Conservation (phyloP, 2,329 filamentous ascomycete genomes). For the Diaporthe eres region DNA sequence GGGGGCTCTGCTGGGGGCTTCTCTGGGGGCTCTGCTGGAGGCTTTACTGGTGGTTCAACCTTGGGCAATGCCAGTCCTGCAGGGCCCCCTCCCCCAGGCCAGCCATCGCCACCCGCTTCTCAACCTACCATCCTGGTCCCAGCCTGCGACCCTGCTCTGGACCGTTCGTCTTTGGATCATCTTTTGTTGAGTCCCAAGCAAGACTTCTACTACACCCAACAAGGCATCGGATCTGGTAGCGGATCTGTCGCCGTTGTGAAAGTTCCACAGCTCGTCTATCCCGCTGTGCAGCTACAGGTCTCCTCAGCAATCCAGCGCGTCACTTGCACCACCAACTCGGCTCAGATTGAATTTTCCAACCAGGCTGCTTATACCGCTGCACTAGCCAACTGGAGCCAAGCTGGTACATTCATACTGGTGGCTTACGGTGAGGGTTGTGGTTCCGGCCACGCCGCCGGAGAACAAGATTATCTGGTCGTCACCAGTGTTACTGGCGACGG, state of each 20-base stretch:
- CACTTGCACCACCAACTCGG: neutral
- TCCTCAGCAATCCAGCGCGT: neutral
- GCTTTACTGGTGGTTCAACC: neutral
- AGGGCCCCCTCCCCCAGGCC: neutral
- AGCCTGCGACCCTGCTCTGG: neutral
- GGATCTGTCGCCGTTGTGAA: neutral
- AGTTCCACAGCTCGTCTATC: neutral
- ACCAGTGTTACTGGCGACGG: neutral
- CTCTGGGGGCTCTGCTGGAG: too few relatives aligned
- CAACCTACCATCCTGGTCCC: neutral
- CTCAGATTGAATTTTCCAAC: neutral
- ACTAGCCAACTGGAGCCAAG: neutral
- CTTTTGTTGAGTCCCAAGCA: neutral
- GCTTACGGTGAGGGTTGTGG: neutral
- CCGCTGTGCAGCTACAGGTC: neutral
- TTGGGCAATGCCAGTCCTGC: neutral
- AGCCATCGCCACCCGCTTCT: neutral
- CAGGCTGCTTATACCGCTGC: neutral
- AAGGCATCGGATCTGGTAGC: neutral
- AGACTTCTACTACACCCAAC: neutral
- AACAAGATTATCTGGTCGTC: neutral
- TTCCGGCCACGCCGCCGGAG: neutral
- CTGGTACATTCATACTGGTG: neutral
- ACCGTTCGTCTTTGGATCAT: neutral
- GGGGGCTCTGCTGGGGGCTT: too few relatives aligned